Base-by-base conservation (phyloP, 441 rosid species). In the Capsella rubella region DNA sequence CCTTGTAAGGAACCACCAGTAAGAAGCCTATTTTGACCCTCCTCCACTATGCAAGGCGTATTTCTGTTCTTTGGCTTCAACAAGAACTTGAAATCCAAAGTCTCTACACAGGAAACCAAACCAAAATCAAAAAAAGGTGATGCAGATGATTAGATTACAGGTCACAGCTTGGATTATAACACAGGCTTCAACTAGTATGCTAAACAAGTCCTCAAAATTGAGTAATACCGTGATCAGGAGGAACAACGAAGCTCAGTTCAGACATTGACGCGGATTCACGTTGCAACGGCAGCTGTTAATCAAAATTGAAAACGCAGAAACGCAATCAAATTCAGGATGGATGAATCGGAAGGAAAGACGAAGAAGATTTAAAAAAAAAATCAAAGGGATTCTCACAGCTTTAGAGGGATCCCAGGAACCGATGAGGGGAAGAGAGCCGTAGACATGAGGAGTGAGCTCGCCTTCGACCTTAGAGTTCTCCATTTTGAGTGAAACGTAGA, bases 351-450 rank as follows among this genome's bases (percentile, higher is more conserved):
- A 49, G 61, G 31, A 51, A 25, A 16, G 27, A 64, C 13, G 43
- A 35, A 34, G 34, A 58, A 28, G 9, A 67, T 8, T 15, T 27
- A 5, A 6, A 31, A 28, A 14, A 3, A 46, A 15, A 53, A 60
- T 67, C 31, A 75, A 53, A 75, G 0, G 0, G 73, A 77, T 77
- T 39, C 80, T 83, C 80, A 91, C 98, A 62, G 98, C 92, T 86
- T 83, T 91, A 18, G 97, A 83, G 75, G 95, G 73, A 85, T 95
- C 98, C 98, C 98, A 95, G 15, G 96, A 95, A 55, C 98, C 99
- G 60, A 93, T 83, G 53, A 95, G 87, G 68, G 92, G 96, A 50
- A 84, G 88, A 47, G 99, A 92, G 78, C 98, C 99, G 64, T 87
- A 92, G 42, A 90, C 89, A 66, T 95, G 98, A 84, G 99, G 99